Conservation (phyloP, 2,329 filamentous ascomycete genomes). For the Claviceps cyperi region DNA sequence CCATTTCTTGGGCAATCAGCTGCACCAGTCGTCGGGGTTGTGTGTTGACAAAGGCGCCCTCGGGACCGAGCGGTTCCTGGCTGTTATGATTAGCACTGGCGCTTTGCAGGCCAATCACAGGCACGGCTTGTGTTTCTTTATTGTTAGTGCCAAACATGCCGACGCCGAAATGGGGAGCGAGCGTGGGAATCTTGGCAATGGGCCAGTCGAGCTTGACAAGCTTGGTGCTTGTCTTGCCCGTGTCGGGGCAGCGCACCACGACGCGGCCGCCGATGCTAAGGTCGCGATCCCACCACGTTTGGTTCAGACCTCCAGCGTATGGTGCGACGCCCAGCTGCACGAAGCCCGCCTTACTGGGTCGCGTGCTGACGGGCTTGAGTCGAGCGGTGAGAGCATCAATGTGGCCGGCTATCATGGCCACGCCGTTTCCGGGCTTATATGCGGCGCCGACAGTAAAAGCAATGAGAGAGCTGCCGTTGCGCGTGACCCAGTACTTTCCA, state of each 20-base stretch:
- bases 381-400: constrained; percentile 84
- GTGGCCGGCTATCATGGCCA: constrained; percentile 81
- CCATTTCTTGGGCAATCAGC: constrained; percentile 66
- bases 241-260: constrained; percentile 56
- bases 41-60: constrained; percentile 60
- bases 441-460: constrained; percentile 70
- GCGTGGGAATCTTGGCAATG: constrained; percentile 78
- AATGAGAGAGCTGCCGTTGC: constrained; percentile 75
- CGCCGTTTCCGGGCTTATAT: constrained; percentile 73
- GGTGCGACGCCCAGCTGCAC: constrained; percentile 82
- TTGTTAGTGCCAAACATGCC: constrained; percentile 57
- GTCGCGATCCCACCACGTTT: constrained; percentile 96
- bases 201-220: constrained; percentile 91
- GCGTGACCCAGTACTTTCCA: constrained; percentile 77
- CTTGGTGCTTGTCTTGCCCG: constrained; percentile 64
- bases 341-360: constrained; percentile 75
- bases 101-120: constrained; percentile 80
- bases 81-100: constrained; percentile 29
- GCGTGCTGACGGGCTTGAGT: constrained; percentile 78
- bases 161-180: constrained; percentile 87
- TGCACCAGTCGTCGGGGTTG: constrained; percentile 78
- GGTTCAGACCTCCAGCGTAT: constrained; percentile 76
- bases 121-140: constrained; percentile 83
- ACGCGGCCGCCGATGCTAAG: constrained; percentile 82
- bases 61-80: constrained; percentile 37